Base-by-base conservation (phyloP, 192 early-diverging fungal species). In the Coemansia sp. region DNA sequence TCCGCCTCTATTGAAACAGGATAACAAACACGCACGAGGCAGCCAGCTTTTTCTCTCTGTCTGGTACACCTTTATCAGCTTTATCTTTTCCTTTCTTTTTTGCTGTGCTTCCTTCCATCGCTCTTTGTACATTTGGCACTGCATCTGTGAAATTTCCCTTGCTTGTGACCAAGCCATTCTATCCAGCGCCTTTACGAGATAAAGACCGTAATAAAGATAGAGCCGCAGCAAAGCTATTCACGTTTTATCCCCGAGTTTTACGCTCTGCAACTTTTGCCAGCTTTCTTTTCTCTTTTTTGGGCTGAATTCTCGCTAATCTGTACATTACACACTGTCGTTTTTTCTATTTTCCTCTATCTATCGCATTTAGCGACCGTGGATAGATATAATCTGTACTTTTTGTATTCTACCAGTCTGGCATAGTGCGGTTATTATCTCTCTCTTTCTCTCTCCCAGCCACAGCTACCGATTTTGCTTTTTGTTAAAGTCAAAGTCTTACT, bases 331-430 rank as follows among this genome's bases (percentile, higher is more conserved):
- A 21, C n/a, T n/a, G n/a, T n/a, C n/a, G n/a, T 26, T 26, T 8
- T 26, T 5, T 51, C 21, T 2, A 26, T 51, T 26, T 21, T 40
- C 15, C 15, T 40, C 10, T 40, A 13, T 40, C 1, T 51, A 2
- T 25, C 16, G 48, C 25, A 23, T 6, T 20, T 57, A 57, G 29
- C 30, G 26, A 34, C 31, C n/a, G 7, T 16, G 30, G 13, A 31
- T 57, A 57, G 55, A 18, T 51, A 30, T 49, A 63, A 31, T 63
- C 31, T 63, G 61, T 63, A 63, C 60, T 49, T 48, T 23, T 63
- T 63, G 30, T 35, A 31, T 63, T 31, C 29, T 49, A 63, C 25
- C 48, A 23, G 21, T 57, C 55, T 31, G 26, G 30, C 45, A 29
- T 21, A 7, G 35, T 61, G 30, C 45, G n/a, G 31, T 20, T 46